Conservation (phyloP, 768 basidiomycete genomes). For the Russula sp. region DNA sequence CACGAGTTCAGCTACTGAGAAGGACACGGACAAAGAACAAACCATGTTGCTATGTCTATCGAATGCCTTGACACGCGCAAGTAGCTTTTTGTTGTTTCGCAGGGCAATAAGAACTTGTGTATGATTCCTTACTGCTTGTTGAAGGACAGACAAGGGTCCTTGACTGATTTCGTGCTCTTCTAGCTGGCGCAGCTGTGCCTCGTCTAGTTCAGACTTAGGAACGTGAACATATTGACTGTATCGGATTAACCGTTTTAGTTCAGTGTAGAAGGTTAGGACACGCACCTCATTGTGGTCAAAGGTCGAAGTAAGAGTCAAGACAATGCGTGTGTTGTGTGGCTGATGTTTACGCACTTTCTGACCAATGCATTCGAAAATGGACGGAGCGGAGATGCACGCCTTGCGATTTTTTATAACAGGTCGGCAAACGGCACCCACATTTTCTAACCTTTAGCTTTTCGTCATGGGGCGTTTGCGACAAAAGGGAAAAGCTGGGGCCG, state of each 20-base stretch:
- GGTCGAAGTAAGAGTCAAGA: not conserved
- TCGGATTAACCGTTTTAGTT: not conserved
- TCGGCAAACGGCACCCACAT: not conserved
- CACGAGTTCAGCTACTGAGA: constrained; percentile 13
- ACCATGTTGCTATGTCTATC: constrained; percentile 99
- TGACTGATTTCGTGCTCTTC: constrained; percentile 99
- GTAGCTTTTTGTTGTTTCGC: constrained; percentile 96
- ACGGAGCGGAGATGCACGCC: not conserved
- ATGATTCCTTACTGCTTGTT: constrained; percentile 96
- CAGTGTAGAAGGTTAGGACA: not conserved
- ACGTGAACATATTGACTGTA: constrained; percentile 92
- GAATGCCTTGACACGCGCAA: constrained; percentile 95
- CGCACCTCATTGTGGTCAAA: constrained; percentile 20
- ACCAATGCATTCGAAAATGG: not conserved
- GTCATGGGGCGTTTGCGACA: constrained; percentile 69
- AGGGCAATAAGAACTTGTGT: constrained; percentile 96
- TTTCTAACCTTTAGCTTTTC: not conserved
- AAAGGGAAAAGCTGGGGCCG: constrained; percentile 88
- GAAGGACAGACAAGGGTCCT: constrained; percentile 92
- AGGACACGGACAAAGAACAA: constrained; percentile 25
- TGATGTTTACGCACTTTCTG: not conserved
- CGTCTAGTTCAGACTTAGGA: constrained; percentile 95
- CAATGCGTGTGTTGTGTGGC: not conserved
- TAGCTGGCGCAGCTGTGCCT: constrained; percentile 89
- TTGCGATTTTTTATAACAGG: not conserved